A percentile compares a stretch with the other conserved stretches of the same genome.
These are phyloP conservation scores for Paraconiothyrium sp. DNA, from an alignment of 2,329 filamentous ascomycete genomes.

Conservation along the genomic window DNA sequence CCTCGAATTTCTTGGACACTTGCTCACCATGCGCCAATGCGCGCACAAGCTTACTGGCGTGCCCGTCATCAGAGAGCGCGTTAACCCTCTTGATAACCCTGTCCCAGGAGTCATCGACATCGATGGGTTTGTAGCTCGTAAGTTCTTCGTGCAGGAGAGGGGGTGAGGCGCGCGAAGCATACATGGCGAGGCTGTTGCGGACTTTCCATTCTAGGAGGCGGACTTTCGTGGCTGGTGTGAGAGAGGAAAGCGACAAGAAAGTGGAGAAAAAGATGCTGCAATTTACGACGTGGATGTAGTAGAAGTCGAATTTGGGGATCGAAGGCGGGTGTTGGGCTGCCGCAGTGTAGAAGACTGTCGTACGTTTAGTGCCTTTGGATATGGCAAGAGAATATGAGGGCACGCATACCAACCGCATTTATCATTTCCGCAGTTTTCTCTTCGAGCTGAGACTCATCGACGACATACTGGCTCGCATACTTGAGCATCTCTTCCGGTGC, in stretches of 20 bases:
- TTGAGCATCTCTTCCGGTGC: constrained; percentile 71
- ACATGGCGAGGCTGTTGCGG: constrained; percentile 76
- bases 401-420: constrained; percentile 63
- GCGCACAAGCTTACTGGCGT: constrained; percentile 78
- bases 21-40: constrained; percentile 72
- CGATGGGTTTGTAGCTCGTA: constrained; percentile 64
- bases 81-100: constrained; percentile 58
- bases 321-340: constrained; percentile 69
- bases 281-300: constrained; percentile 81
- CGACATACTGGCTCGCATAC: constrained; percentile 64
- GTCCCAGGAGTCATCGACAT: constrained; percentile 48
- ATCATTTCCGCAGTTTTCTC: constrained; percentile 74
- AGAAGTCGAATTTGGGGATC: constrained; percentile 78
- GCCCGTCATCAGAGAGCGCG: constrained; percentile 75
- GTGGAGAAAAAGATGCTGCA: constrained; percentile 75
- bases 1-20: constrained; percentile 58
- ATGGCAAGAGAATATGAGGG: not conserved
- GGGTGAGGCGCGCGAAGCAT: constrained; percentile 73
- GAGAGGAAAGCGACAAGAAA: constrained; percentile 65
- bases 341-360: constrained; percentile 63
- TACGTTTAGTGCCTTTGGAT: not conserved
- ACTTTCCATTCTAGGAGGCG: constrained; percentile 85
- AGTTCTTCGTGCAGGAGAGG: constrained; percentile 69
- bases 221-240: constrained; percentile 68
- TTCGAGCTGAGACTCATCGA: constrained; percentile 65